A percentile compares a stretch with the other conserved stretches of the same genome.
phyloP scores from a whole-genome alignment of 2,329 filamentous ascomycete species.

The Diaporthe caulivora region DNA sequence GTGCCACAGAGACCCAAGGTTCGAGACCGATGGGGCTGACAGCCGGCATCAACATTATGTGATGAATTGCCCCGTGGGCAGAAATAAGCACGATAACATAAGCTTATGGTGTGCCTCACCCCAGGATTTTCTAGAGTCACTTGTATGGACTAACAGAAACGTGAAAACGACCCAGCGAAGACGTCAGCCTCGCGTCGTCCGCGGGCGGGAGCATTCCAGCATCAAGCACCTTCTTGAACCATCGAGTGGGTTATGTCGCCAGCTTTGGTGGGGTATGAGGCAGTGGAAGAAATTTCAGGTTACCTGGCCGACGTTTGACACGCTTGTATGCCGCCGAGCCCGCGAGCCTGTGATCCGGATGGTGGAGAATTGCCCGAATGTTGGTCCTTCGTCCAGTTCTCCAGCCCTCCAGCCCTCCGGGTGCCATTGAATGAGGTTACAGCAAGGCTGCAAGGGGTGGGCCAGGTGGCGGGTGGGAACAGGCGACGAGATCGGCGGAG shows the following conservation, averaged over 20 bases:
- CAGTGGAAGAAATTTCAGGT: not conserved
- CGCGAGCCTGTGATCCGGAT: not conserved
- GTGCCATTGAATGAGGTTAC: conserved; percentile 11
- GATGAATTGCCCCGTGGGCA: conserved; percentile 11
- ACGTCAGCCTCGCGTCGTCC: not conserved
- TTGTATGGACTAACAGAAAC: not conserved
- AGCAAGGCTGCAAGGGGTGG: conserved; percentile 29
- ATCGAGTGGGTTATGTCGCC: not conserved
- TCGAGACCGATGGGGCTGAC: conserved; percentile 16
- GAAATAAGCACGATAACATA: conserved; percentile 18
- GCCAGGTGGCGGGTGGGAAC: not conserved
- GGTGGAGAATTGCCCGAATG: conserved; percentile 19
- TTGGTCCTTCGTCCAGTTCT: conserved; percentile 1
- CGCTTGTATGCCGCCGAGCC: not conserved
- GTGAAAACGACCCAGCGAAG: not conserved
- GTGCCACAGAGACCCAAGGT: conserved; percentile 5
- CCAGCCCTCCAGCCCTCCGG: not conserved
- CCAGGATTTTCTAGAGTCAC: not conserved
- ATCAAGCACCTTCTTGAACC: not conserved
- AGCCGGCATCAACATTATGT: conserved; percentile 12
- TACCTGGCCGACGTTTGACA: conserved; percentile 1
- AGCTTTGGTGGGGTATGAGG: not conserved
- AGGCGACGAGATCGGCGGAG: conserved; percentile 5
- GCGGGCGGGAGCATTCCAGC: not conserved
- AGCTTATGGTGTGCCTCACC: not conserved